Base-by-base conservation (phyloP, 2,329 filamentous ascomycete genomes). In the Sclerotinia borealis region DNA sequence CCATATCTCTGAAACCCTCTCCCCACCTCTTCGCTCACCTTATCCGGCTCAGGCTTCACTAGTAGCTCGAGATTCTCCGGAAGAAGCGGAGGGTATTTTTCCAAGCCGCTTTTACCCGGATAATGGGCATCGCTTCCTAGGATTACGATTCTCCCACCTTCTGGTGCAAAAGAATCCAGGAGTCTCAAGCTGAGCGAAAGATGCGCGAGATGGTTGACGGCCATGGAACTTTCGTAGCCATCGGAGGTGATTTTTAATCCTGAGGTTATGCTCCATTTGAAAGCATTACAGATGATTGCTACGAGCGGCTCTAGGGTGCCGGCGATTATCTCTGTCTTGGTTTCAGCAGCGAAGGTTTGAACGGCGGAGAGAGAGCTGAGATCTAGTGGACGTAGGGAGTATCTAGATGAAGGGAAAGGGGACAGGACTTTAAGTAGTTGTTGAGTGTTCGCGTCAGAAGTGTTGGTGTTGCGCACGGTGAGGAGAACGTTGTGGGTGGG, bases 201-300 rank as follows among this genome's bases (percentile, higher is more conserved):
- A 59, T 79, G 77, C 1, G 77, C 72, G 47, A 79, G 64, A 64
- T 79, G 74, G 48, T 71, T 74, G 5, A 79, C 73, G 62, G 78
- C 75, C 29, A 79, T 75, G 1, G 74, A 75, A 54, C 73, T 75
- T 58, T 79, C 77, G 34, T 73, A 75, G 8, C 73, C 72, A 62
- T 79, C 77, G 0, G 47, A 64, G 1, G 77, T 77, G 29, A 74
- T 66, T 61, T 77, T 72, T 2, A 72, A 65, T 11, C 72, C 71
- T 25, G 70, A 65, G 11, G 51, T 39, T 13, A 79, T 66, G 34
- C 77, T 77, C 73, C 75, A 77, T 49, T 75, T 73, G 63, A 74
- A 76, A 9, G 77, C 77, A 64, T 79, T 79, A 66, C 75, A 77
- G 29, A 79, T 66, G 25, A 79, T 75, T n/a, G 71, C 70, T 19